phyloP scores from a whole-genome alignment of 1,284 basidiomycete genomes.

The Cryptococcus maquisensis region DNA sequence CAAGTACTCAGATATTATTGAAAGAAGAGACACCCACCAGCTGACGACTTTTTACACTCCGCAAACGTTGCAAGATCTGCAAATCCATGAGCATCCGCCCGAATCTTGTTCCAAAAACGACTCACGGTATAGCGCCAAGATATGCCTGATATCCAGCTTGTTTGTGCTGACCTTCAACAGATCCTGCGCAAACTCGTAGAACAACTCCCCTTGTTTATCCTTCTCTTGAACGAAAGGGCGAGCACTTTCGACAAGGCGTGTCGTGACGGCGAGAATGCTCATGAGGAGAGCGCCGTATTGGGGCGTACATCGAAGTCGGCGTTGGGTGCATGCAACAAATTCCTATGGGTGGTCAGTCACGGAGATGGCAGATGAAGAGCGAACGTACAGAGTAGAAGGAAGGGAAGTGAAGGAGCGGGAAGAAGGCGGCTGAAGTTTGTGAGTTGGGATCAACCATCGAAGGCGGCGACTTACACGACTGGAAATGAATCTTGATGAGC shows the following conservation, averaged over 20 bases:
- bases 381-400: conserved; percentile 10
- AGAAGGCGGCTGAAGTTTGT: conserved; percentile 10
- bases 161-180: conserved; percentile 10
- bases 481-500: conserved; percentile 10
- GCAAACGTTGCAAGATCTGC: conserved; percentile 1
- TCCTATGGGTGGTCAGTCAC: not conserved
- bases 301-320: conserved; percentile 10
- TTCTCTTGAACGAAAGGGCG: conserved; percentile 1
- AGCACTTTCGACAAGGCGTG: conserved; percentile 8
- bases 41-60: not conserved
- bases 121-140: conserved; percentile 14
- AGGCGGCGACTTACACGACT: conserved; percentile 3
- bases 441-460: not conserved
- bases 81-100: not conserved
- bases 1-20: not conserved
- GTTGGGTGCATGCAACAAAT: conserved; percentile 11
- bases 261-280: conserved; percentile 12
- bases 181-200: conserved; percentile 14
- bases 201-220: conserved; percentile 4
- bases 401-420: conserved; percentile 12
- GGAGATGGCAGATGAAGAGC: not conserved
- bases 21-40: not conserved
- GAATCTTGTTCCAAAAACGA: not conserved
- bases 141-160: conserved; percentile 15
- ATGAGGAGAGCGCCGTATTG: conserved; percentile 15